Base-by-base conservation (phyloP, 208 protist genomes). In the Acanthamoeba sp. region DNA sequence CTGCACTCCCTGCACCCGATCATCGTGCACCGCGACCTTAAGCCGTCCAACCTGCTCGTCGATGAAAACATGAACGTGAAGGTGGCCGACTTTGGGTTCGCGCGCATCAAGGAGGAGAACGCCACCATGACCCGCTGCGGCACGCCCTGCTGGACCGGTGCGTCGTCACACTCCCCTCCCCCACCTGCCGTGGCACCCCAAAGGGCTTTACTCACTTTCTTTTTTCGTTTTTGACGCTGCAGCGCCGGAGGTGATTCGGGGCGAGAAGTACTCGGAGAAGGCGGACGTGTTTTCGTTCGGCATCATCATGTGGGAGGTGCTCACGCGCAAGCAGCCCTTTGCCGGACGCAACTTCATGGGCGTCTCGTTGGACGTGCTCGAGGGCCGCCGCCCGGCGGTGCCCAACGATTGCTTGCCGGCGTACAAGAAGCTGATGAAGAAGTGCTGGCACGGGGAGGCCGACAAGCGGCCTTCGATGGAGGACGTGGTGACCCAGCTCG, bases 1-100 rank as follows among this genome's bases (percentile, higher is more conserved):
- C 71, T 97, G 38, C 96, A 97, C 69, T 80, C 80, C 64, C 93
- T 93, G 16, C 85, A 95, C 36, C 95, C 95, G 38, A 71, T 96
- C n/a, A 95, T 97, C 82, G 91, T 96, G 57, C 96, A 97, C 64
- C 69, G 96, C 80, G 95, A 96, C 95, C 62, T 97, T 9, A 97
- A 96, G 57, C 89, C 94, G 73, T 92, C 90, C 27, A 96, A 96
- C 64, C 73, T 96, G 27, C 84, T 96, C 36, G 94, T 97, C 10
- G 95, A 96, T 89, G 87, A 96, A 48, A 96, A 97, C 76, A 87
- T 73, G 91, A 62, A 89, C 38, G 93, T 97, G 38, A 97, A 97
- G 85, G 92, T 84, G 22, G 73, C 73, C 1, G 73, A 84, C 73
- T 84, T 84, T 84, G 73, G 73, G 32, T 84, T 84, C 40, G 73